phyloP scores from a whole-genome alignment of 495 filamentous ascomycete species.

The Penicillium atrosanguineum region DNA sequence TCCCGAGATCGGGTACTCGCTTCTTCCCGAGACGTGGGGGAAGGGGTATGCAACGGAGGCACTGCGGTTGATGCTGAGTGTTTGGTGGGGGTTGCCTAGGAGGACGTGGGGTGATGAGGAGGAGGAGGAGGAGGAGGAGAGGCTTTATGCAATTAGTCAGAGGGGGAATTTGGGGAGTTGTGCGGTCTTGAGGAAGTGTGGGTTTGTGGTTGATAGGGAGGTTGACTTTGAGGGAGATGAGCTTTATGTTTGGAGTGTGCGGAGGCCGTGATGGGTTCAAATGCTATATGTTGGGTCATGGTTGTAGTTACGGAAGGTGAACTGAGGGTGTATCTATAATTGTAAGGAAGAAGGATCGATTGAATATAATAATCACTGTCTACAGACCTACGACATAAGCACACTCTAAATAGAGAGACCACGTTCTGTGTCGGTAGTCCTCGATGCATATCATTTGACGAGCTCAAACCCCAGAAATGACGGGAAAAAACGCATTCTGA shows the following conservation, averaged over 20 bases:
- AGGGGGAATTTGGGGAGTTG: slow-evolving; percentile 27
- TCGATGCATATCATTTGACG: not conserved
- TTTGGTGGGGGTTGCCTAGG: slow-evolving; percentile 24
- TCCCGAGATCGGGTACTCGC: slow-evolving; percentile 34
- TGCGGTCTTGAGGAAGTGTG: slow-evolving; percentile 34
- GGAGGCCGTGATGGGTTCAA: slow-evolving; percentile 1
- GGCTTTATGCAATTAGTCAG: slow-evolving; percentile 22
- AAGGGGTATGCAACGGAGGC: slow-evolving; percentile 37
- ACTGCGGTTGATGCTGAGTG: slow-evolving; percentile 20
- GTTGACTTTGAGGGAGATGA: slow-evolving; percentile 27
- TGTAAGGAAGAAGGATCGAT: too few species aligned
- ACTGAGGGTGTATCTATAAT: too few species aligned
- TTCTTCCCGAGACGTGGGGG: slow-evolving; percentile 28
- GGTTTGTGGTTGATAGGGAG: slow-evolving; percentile 35
- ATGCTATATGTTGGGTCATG: too few species aligned
- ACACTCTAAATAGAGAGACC: not conserved
- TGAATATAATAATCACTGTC: not conserved
- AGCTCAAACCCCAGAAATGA: not conserved
- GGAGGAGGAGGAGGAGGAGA: slow-evolving; percentile 18
- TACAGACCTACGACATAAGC: not conserved
- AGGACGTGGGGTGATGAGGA: not conserved
- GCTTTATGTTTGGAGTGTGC: slow-evolving; percentile 47
- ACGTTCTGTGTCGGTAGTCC: not conserved
- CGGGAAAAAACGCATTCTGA: not conserved
- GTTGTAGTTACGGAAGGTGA: too few species aligned